A percentile compares a stretch with the other conserved stretches of the same genome.
These are phyloP conservation scores for Chaetomium tenue DNA, from an alignment of 495 filamentous ascomycete genomes.

Conservation along the genomic window DNA sequence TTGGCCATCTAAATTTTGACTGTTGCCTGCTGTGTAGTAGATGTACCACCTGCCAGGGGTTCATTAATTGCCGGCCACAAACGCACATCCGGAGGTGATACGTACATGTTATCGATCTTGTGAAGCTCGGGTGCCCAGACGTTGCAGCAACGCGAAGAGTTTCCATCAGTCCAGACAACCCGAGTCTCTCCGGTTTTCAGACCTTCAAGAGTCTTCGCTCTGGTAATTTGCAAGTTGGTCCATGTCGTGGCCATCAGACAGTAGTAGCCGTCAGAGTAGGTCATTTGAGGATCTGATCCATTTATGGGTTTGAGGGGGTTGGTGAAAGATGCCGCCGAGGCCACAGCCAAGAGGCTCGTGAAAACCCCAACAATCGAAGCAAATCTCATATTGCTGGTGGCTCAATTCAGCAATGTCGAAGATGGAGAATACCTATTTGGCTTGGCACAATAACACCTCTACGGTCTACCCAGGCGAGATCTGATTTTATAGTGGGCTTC, in stretches of 20 bases:
- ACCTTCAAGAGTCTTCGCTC: slow-evolving; percentile 2
- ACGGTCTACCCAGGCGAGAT: not conserved
- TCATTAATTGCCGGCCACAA: not conserved
- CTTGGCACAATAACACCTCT: not conserved
- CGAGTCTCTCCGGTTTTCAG: slow-evolving; percentile 45
- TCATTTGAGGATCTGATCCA: slow-evolving; percentile 9
- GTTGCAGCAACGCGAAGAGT: slow-evolving; percentile 47
- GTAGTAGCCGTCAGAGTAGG: slow-evolving; percentile 10
- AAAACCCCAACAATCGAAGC: not conserved
- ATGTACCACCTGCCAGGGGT: slow-evolving; percentile 40
- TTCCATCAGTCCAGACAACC: slow-evolving; percentile 43
- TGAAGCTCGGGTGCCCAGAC: slow-evolving; percentile 57
- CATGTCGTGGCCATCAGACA: slow-evolving; percentile 11
- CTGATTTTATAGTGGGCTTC: no score
- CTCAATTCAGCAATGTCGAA: not conserved
- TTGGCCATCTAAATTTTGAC: slow-evolving; percentile 35
- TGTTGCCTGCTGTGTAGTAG: slow-evolving; percentile 33
- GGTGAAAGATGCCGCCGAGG: slow-evolving; percentile 5
- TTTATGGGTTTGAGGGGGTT: slow-evolving; percentile 6
- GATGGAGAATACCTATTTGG: not conserved
- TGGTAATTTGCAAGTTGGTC: slow-evolving; percentile 13
- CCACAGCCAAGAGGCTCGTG: not conserved
- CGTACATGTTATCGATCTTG: slow-evolving; percentile 37
- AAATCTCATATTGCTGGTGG: not conserved
- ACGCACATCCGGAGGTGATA: not conserved